A percentile compares a stretch with the other conserved stretches of the same genome.
These are phyloP conservation scores for Periconia digitata DNA, from an alignment of 2,329 filamentous ascomycete genomes.

Conservation along the genomic window DNA sequence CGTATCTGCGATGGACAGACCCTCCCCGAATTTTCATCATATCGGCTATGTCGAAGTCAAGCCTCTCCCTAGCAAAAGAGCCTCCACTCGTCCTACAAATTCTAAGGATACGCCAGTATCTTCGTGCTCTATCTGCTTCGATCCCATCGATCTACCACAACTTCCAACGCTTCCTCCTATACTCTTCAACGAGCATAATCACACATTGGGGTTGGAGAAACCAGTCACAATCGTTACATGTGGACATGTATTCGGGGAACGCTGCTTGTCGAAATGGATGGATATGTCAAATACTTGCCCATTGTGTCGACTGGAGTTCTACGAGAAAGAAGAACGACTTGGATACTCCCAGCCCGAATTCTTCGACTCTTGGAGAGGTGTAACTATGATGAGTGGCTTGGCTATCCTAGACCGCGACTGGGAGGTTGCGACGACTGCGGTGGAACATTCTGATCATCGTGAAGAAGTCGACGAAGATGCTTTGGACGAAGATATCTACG, in stretches of 20 bases:
- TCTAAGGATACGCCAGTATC: neutral
- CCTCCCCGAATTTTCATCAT: too few species aligned
- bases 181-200: neutral
- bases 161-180: neutral
- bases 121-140: neutral
- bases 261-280: slow-evolving; percentile 5
- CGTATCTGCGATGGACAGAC: too few species aligned
- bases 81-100: neutral
- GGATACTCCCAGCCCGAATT: neutral
- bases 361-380: neutral
- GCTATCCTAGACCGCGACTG: neutral
- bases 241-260: slow-evolving; percentile 7
- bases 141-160: neutral
- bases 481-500: too few species aligned
- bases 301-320: slow-evolving; percentile 6
- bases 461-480: neutral
- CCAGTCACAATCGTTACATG: slow-evolving; percentile 3
- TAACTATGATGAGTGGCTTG: neutral
- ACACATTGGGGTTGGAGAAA: neutral
- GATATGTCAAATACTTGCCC: slow-evolving; percentile 8
- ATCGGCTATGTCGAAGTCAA: too few species aligned
- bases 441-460: neutral
- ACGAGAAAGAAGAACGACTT: neutral
- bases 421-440: neutral
- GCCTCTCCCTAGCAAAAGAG: neutral